Evolutionary conservation across 2,329 filamentous ascomycete species (phyloP).

Genomic region (Colletotrichum magnum): DNA sequence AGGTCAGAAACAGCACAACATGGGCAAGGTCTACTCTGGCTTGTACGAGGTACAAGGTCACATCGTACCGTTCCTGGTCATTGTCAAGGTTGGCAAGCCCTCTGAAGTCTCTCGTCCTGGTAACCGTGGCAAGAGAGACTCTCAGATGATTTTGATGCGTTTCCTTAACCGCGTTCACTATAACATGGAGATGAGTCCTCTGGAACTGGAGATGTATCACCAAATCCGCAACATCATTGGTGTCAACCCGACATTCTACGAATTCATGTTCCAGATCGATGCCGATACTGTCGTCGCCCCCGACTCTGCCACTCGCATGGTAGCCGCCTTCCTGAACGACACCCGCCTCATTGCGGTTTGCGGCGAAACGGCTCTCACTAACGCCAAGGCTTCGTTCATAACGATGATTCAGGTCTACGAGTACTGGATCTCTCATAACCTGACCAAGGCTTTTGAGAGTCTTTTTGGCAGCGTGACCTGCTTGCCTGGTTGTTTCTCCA

Average conservation of each 20-base stretch:
- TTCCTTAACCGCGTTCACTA: slow-evolving; percentile 99
- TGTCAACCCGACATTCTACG: slow-evolving; percentile 98
- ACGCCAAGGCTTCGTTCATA: slow-evolving; percentile 92
- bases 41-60: slow-evolving; percentile 98
- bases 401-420: slow-evolving; percentile 99
- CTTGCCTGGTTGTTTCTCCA: slow-evolving; percentile 97
- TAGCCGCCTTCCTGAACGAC: slow-evolving; percentile 91
- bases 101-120: slow-evolving; percentile 95
- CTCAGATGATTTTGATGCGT: slow-evolving; percentile 98
- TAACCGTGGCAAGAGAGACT: slow-evolving; percentile 99
- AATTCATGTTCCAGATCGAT: slow-evolving; percentile 96
- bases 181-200: slow-evolving; percentile 93
- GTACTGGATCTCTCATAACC: slow-evolving; percentile 98
- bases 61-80: slow-evolving; percentile 96
- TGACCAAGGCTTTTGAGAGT: slow-evolving; percentile 97
- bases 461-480: slow-evolving; percentile 98
- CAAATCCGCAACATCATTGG: slow-evolving; percentile 99
- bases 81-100: slow-evolving; percentile 98
- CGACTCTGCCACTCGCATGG: slow-evolving; percentile 92
- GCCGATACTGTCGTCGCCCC: slow-evolving; percentile 94
- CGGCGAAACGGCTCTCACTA: slow-evolving; percentile 93
- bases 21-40: slow-evolving; percentile 98
- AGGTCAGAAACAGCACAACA: slow-evolving; percentile 97
- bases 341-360: slow-evolving; percentile 94
- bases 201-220: slow-evolving; percentile 98